phyloP scores from a whole-genome alignment of 495 filamentous ascomycete genomes.

The Penicillium robsamsonii region DNA sequence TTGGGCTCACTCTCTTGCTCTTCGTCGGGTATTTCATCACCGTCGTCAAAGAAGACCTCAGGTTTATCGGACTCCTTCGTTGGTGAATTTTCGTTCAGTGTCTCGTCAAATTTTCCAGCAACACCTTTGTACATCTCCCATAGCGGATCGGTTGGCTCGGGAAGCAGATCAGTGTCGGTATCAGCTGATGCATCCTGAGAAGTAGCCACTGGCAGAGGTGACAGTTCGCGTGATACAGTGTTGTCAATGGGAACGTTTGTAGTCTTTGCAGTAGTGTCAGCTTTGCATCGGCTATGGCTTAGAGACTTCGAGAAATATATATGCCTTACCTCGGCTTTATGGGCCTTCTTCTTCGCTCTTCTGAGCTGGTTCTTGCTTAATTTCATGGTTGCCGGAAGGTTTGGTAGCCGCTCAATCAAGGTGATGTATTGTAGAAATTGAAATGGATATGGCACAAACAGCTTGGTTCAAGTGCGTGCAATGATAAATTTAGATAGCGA shows the following conservation, averaged over 20 bases:
- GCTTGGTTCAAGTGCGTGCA: background rate
- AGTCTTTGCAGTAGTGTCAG: constrained; percentile 18
- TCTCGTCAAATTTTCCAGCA: constrained; percentile 67
- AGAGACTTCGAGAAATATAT: background rate
- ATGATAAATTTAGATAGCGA: background rate
- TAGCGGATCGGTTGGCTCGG: constrained; percentile 69
- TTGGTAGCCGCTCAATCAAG: background rate
- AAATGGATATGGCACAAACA: background rate
- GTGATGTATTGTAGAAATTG: background rate
- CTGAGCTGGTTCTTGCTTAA: constrained; percentile 81
- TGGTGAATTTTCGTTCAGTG: constrained; percentile 55
- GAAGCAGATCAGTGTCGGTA: constrained; percentile 31
- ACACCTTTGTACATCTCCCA: constrained; percentile 81
- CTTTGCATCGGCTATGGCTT: background rate
- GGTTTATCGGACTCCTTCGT: constrained; percentile 76
- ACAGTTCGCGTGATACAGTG: background rate
- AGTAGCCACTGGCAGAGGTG: constrained; percentile 8
- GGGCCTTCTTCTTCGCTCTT: constrained; percentile 86
- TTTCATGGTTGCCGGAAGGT: constrained; percentile 42
- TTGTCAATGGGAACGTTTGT: constrained; percentile 6
- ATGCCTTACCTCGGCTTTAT: constrained; percentile 49
- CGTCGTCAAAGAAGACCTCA: constrained; percentile 81
- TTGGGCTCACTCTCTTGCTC: constrained; percentile 65
- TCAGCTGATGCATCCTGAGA: constrained; percentile 33
- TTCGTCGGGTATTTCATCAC: constrained; percentile 86